A percentile compares a stretch with the other conserved stretches of the same genome.
phyloP scores from a whole-genome alignment of 768 basidiomycete species.

The Hydnomerulius pinastri region DNA sequence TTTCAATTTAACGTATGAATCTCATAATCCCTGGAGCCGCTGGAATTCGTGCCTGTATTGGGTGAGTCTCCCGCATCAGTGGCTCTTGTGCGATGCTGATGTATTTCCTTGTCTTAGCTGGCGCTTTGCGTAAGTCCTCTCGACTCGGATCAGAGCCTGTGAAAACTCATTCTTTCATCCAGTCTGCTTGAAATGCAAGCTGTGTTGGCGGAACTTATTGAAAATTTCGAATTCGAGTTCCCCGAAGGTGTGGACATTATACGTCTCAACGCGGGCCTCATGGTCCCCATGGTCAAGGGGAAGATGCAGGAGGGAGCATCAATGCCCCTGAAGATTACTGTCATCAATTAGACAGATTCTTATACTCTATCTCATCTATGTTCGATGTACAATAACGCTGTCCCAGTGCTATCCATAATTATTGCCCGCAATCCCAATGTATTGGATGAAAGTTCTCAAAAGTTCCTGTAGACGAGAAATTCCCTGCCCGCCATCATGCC shows the following conservation, averaged over 20 bases:
- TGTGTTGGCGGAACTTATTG: conserved; percentile 35
- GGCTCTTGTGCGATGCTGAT: neutral
- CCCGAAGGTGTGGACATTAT: conserved; percentile 33
- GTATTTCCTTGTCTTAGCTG: neutral
- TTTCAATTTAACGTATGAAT: neutral
- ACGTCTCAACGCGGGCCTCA: conserved; percentile 32
- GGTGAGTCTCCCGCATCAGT: conserved; percentile 3
- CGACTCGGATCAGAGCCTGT: neutral
- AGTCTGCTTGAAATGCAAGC: conserved; percentile 37
- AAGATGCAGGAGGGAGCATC: conserved; percentile 28
- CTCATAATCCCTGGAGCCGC: conserved; percentile 4
- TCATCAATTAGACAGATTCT: conserved; percentile 5
- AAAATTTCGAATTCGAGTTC: conserved; percentile 36
- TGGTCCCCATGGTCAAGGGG: conserved; percentile 35
- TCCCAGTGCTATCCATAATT: no score
- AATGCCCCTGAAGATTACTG: conserved; percentile 36
- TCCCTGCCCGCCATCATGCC: no score
- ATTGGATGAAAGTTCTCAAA: no score
- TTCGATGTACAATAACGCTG: no score
- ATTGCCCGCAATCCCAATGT: no score
- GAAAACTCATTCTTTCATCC: conserved; percentile 1
- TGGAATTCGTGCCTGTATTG: conserved; percentile 10
- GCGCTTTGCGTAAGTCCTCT: conserved; percentile 12
- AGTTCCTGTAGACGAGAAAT: no score
- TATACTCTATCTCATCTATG: no score